Base-by-base conservation (phyloP, 2,329 filamentous ascomycete genomes). In the Penicillium sp. region DNA sequence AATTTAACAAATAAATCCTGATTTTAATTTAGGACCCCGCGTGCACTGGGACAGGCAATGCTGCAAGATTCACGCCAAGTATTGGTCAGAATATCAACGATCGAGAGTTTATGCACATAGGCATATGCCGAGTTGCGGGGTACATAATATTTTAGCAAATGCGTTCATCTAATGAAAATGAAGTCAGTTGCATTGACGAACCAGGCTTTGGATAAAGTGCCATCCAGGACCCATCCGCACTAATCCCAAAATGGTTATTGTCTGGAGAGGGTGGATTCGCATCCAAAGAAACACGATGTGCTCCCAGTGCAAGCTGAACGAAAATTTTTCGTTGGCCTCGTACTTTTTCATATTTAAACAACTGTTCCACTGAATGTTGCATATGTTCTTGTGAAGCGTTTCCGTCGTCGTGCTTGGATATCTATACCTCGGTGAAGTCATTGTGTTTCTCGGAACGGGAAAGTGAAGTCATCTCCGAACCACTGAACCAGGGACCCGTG, bases 201-300 rank as follows among this genome's bases (percentile, higher is more conserved):
- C 58, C 64, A 64, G 54, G 50, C 19, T n/a, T 47, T 52, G 47
- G 45, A 9, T 26, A 44, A 51, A 44, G 26, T 21, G 29, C 37
- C 46, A 24, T 55, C n/a, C 24, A 52, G 26, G 55, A 33, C 24
- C 54, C 49, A 33, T 48, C 45, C 27, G 43, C 58, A 57, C 65
- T 67, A 67, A 56, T 61, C 64, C 65, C 29, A 54, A 66, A 60
- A 39, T 11, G 49, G 65, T 57, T n/a, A 66, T 45, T 64, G n/a
- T 58, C 62, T 57, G 55, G 65, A 66, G 65, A 66, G 54, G 21
- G 24, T 48, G 49, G 52, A 43, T 46, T 44, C 33, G 21, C 13
- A 39, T 37, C 42, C 55, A 54, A 26, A 49, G 42, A 31, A 51
- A 35, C n/a, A 26, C 19, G 29, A 22, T 45, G 29, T 53, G 29